Evolutionary conservation across 805 yeast genomes (phyloP).

Genomic region (Wickerhamomyces chaumierensis): DNA sequence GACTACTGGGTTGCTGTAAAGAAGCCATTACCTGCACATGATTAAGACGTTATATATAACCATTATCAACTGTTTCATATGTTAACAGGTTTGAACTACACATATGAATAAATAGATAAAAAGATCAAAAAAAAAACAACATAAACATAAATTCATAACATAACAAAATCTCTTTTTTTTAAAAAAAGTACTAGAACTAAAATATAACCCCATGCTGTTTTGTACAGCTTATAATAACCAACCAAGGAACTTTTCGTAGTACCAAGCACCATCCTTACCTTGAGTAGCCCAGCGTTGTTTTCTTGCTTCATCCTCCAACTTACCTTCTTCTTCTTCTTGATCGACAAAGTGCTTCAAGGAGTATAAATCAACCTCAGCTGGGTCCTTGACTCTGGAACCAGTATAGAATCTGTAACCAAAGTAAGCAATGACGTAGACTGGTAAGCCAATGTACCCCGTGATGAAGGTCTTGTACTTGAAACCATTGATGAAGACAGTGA

Average conservation of each 20-base stretch:
- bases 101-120: no score
- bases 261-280: conserved; percentile 30
- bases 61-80: no score
- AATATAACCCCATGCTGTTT: no score
- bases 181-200: no score
- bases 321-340: conserved; percentile 19
- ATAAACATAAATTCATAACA: no score
- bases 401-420: conserved; percentile 48
- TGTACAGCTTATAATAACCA: conserved; percentile 43
- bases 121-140: no score
- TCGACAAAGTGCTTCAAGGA: conserved; percentile 36
- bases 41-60: no score
- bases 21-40: no score
- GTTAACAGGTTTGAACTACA: no score
- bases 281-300: conserved; percentile 15
- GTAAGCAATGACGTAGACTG: conserved; percentile 43
- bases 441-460: conserved; percentile 55
- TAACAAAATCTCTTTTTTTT: no score
- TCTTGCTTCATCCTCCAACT: conserved; percentile 16
- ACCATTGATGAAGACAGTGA: conserved; percentile 45
- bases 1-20: conserved; percentile 57
- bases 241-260: conserved; percentile 34
- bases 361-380: conserved; percentile 50
- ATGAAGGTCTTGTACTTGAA: conserved; percentile 59
- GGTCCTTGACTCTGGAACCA: conserved; percentile 36